Base-by-base conservation (phyloP, 257 asterid genomes). In the Cinchona pubescens region DNA sequence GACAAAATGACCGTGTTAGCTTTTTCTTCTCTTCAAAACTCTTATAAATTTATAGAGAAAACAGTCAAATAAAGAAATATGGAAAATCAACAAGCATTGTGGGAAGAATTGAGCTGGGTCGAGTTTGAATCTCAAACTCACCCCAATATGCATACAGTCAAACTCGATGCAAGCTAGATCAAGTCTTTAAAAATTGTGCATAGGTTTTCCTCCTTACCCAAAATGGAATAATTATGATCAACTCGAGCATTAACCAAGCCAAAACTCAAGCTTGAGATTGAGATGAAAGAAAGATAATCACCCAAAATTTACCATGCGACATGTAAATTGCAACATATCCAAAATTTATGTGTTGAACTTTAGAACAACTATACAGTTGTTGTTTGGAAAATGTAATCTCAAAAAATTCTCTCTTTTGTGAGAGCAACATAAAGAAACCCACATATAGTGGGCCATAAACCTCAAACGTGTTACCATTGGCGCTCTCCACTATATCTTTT, bases 1-100 rank as follows among this genome's bases (percentile, higher is more conserved):
- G n/a, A 69, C 78, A 58, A 83, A 78, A 80, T 59, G 37, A 78
- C 40, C 29, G 48, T n/a, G 67, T 80, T 70, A 79, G 87, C 63
- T 67, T 80, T 66, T 29, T 61, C 49, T n/a, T n/a, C n/a, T n/a
- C n/a, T n/a, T n/a, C n/a, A n/a, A 79, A n/a, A 51, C 46, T 75
- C 79, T 49, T 43, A 2, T 46, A 61, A 55, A 73, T 27, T 30
- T 27, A 38, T 1, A 16, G n/a, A n/a, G n/a, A 53, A 49, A 35
- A 29, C 49, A 45, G 18, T 42, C 32, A 67, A 19, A 55, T 30
- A 7, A 60, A 48, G 8, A 72, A 21, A 70, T 13, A 42, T 30
- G 14, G n/a, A 53, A 37, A 78, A 19, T 14, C 5, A 38, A 62
- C 25, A 32, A 34, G 67, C 27, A 62, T 16, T 62, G 5, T 21